These are phyloP conservation scores for Pleurotus platypus DNA, from an alignment of 768 basidiomycete genomes.

Conservation along the genomic window DNA sequence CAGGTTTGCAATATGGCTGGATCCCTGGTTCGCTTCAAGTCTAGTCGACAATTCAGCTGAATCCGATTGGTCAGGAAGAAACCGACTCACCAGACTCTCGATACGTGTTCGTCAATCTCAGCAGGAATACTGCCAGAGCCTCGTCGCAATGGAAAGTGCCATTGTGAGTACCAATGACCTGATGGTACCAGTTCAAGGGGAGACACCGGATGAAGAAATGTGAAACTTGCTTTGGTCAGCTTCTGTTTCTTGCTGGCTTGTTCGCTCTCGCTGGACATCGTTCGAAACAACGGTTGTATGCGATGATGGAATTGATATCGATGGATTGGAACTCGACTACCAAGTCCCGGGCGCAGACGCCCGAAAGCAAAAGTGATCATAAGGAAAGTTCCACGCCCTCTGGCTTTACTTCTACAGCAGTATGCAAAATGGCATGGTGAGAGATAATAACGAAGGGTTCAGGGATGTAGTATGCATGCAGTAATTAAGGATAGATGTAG, in stretches of 20 bases:
- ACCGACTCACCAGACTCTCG: slow-evolving; percentile 60
- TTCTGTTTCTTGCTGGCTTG: slow-evolving; percentile 30
- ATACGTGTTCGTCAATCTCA: slow-evolving; percentile 75
- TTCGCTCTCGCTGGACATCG: slow-evolving; percentile 5
- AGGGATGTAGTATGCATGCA: neutral
- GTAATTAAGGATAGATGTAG: neutral
- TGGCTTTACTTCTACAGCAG: neutral
- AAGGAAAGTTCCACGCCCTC: neutral
- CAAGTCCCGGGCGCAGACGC: neutral
- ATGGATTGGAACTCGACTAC: neutral
- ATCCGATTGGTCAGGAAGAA: neutral
- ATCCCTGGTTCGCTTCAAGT: slow-evolving; percentile 71
- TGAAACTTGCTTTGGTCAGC: slow-evolving; percentile 33
- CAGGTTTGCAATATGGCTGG: slow-evolving; percentile 69
- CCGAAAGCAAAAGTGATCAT: neutral
- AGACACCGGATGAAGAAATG: neutral
- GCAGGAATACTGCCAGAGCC: slow-evolving; percentile 87
- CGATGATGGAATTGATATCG: neutral
- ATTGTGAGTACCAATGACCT: slow-evolving; percentile 92
- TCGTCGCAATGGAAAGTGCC: slow-evolving; percentile 98
- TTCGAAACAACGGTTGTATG: neutral
- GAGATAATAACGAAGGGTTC: neutral
- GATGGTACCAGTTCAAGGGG: slow-evolving; percentile 6
- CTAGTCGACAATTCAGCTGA: slow-evolving; percentile 23
- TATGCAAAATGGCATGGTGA: neutral